These are phyloP conservation scores for Primulina eburnea DNA, from an alignment of 257 asterid genomes.

Conservation along the genomic window DNA sequence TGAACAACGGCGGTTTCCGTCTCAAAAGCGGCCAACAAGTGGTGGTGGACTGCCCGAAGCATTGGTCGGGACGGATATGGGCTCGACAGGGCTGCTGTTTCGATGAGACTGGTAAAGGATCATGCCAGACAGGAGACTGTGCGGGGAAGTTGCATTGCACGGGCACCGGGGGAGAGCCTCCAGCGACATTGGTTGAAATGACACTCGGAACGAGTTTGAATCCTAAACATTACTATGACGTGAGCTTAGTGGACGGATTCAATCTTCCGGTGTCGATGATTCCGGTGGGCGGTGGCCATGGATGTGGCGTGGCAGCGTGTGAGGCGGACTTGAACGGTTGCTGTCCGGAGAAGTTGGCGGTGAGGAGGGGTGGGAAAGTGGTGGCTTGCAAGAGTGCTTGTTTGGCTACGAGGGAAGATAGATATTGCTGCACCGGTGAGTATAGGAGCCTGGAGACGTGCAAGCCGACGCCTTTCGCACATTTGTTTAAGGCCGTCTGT, in stretches of 20 bases:
- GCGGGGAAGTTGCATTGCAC: conserved; percentile 49
- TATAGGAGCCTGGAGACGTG: conserved; percentile 39
- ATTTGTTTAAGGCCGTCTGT: conserved; percentile 58
- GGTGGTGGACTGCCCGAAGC: conserved; percentile 43
- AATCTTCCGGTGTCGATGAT: conserved; percentile 67
- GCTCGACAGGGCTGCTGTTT: conserved; percentile 72
- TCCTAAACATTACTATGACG: conserved; percentile 65
- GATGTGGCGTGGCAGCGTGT: conserved; percentile 72
- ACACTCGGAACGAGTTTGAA: conserved; percentile 54
- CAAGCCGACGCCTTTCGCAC: conserved; percentile 42
- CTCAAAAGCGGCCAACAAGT: conserved; percentile 43
- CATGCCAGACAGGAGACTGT: conserved; percentile 82
- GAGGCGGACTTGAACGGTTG: conserved; percentile 54
- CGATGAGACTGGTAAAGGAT: conserved; percentile 45
- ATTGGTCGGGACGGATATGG: conserved; percentile 89
- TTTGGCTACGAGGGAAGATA: conserved; percentile 42
- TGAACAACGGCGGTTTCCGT: conserved; percentile 56
- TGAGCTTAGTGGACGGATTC: conserved; percentile 79
- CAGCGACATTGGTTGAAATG: conserved; percentile 76
- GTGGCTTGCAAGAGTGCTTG: conserved; percentile 77
- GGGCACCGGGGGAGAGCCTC: conserved; percentile 60
- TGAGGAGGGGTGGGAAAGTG: conserved; percentile 37
- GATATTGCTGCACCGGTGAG: conserved; percentile 55
- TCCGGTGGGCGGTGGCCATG: conserved; percentile 45
- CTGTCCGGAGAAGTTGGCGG: conserved; percentile 55